Base-by-base conservation (phyloP, 805 yeast genomes). In the Sugiyamaella smithiae region DNA sequence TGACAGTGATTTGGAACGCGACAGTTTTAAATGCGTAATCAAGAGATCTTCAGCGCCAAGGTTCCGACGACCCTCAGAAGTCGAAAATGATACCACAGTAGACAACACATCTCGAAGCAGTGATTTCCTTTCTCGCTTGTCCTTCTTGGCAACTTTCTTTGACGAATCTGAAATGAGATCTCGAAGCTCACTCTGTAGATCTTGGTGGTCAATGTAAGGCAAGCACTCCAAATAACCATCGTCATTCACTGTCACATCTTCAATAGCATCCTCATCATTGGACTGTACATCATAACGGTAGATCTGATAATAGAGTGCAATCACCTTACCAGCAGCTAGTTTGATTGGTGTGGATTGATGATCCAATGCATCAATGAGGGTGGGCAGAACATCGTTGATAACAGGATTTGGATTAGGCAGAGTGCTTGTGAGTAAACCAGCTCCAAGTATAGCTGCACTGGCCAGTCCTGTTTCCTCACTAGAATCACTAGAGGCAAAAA, bases 131-230 rank as follows among this genome's bases (percentile, higher is more conserved):
- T 76, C 80, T 51, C 75, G 76, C 61, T 80, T 82, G 52, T 81
- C 86, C 58, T 77, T 80, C 56, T 84, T 84, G 23, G 83, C 76
- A 2, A 81, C 60, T 45, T 73, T 77, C 50, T 81, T 81, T 4
- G 82, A 69, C 0, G 85, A 77, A 19, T 77, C 73, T 37, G 72
- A 74, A 1, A 77, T 66, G 37, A 82, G 66, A 29, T 45, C 51
- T 6, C 59, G 58, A 43, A 66, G 41, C 23, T 24, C 26, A 17
- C n/a, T n/a, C 32, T 43, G 28, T 8, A 56, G 71, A 65, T 22
- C 69, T 67, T 25, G 42, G 78, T 61, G 2, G 68, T 68, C 17
- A 64, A 58, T 25, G 68, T 81, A 57, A 22, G 74, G 75, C 43
- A 74, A 80, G 26, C 72, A 74, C 53, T 81, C 83, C 46, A 71